These are phyloP conservation scores for Rhodotorula paludigena DNA, from an alignment of 768 basidiomycete genomes.

Conservation along the genomic window DNA sequence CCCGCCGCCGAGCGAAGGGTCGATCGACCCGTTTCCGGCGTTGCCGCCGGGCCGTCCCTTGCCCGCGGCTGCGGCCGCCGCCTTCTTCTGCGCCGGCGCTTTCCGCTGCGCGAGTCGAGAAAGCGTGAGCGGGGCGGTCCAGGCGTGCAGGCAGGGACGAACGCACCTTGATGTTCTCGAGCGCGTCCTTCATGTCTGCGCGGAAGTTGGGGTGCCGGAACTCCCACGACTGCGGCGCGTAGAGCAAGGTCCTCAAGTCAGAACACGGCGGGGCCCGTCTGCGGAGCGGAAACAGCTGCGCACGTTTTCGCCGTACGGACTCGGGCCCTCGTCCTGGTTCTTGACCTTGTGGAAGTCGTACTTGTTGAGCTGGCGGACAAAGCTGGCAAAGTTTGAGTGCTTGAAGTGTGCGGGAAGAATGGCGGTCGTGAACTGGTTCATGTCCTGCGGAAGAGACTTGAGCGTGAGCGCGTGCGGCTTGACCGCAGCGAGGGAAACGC, in stretches of 20 bases:
- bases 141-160: too few relatives aligned
- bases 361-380: slow-evolving; percentile 89
- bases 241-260: neutral
- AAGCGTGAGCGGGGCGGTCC: neutral
- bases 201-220: slow-evolving; percentile 55
- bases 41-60: neutral
- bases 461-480: neutral
- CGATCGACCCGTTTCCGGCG: neutral
- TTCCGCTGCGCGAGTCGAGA: slow-evolving; percentile 17
- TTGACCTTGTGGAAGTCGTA: slow-evolving; percentile 97
- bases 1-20: neutral
- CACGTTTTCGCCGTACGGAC: slow-evolving; percentile 60
- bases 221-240: slow-evolving; percentile 47
- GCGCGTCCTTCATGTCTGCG: slow-evolving; percentile 55
- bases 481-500: slow-evolving; percentile 2
- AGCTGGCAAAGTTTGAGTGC: slow-evolving; percentile 87
- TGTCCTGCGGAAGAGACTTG: slow-evolving; percentile 55
- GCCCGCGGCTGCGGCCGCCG: neutral
- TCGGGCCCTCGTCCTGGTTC: slow-evolving; percentile 60
- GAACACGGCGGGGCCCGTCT: neutral
- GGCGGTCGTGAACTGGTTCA: slow-evolving; percentile 88
- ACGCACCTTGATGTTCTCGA: slow-evolving; percentile 56
- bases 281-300: slow-evolving; percentile 27
- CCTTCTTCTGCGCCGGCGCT: neutral
- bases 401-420: slow-evolving; percentile 91